These are phyloP conservation scores for Karstenula rhodostoma DNA, from an alignment of 2,329 filamentous ascomycete genomes.

Conservation along the genomic window DNA sequence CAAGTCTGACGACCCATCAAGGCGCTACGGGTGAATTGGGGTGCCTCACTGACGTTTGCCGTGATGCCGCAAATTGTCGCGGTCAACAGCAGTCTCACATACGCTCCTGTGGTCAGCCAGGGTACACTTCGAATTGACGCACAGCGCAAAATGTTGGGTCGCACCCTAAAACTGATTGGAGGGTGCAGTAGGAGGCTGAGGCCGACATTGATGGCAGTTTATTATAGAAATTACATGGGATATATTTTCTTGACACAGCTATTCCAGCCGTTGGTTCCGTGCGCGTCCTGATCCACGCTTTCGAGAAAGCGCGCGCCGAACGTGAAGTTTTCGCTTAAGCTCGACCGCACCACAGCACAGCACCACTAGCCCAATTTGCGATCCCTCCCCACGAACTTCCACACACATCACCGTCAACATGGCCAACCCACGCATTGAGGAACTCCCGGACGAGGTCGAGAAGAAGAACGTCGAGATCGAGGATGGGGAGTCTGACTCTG, in stretches of 20 bases:
- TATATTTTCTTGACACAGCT: background rate
- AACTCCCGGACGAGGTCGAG: conserved; percentile 88
- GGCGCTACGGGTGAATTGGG: conserved; percentile 6
- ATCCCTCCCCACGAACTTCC: conserved; percentile 27
- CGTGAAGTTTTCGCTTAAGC: conserved; percentile 3
- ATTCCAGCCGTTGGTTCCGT: background rate
- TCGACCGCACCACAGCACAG: background rate
- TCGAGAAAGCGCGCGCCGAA: background rate
- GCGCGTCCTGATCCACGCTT: background rate
- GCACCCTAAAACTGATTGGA: background rate
- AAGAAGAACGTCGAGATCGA: conserved; percentile 80
- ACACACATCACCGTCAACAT: conserved; percentile 67
- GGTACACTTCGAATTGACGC: background rate
- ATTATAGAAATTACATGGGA: background rate
- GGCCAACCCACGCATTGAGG: conserved; percentile 98
- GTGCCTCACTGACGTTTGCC: background rate
- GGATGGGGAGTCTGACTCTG: conserved; percentile 74
- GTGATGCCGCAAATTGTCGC: background rate
- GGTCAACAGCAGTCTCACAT: background rate
- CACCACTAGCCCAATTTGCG: conserved; percentile 17
- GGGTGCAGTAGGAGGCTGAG: background rate
- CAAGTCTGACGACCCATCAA: conserved; percentile 6
- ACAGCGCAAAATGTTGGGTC: background rate
- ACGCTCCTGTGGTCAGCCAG: background rate
- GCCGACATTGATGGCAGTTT: no score